phyloP scores from a whole-genome alignment of 345 rosid genomes.

The Populus alba region DNA sequence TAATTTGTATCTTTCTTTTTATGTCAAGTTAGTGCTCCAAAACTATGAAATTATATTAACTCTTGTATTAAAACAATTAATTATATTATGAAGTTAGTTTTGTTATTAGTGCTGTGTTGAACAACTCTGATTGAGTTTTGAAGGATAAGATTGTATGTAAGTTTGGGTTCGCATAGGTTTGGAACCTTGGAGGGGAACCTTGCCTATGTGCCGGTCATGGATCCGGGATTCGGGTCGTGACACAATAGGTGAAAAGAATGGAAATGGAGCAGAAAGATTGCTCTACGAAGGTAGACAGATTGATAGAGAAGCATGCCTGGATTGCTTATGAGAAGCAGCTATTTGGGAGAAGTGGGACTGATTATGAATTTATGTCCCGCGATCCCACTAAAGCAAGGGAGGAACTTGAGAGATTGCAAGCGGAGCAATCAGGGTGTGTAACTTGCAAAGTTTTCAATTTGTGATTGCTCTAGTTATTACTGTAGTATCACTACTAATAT shows the following conservation, averaged over 20 bases:
- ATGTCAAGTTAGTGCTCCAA: no score
- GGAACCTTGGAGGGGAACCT: no score
- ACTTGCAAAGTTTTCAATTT: constrained; percentile 10
- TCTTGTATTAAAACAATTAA: no score
- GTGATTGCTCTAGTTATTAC: not conserved
- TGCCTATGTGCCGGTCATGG: no score
- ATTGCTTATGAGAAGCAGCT: constrained; percentile 86
- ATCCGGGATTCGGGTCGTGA: no score
- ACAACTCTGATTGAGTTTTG: no score
- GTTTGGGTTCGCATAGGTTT: no score
- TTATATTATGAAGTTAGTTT: no score
- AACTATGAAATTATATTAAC: no score
- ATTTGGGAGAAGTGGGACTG: constrained; percentile 92
- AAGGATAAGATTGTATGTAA: no score
- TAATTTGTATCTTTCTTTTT: no score
- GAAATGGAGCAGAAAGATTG: constrained; percentile 90
- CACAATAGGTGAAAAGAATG: constrained; percentile 71
- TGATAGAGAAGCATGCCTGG: constrained; percentile 95
- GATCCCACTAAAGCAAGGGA: constrained; percentile 75
- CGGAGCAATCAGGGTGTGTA: constrained; percentile 78
- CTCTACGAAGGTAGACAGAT: constrained; percentile 70
- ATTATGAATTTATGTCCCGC: constrained; percentile 78
- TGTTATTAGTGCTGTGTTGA: no score
- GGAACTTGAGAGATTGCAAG: constrained; percentile 78
- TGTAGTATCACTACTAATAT: not conserved